Percentiles rank a stretch among this genome's conserved stretches.
Conservation (phyloP, 495 filamentous ascomycete genomes). For the Hypoxylon perforatum region DNA sequence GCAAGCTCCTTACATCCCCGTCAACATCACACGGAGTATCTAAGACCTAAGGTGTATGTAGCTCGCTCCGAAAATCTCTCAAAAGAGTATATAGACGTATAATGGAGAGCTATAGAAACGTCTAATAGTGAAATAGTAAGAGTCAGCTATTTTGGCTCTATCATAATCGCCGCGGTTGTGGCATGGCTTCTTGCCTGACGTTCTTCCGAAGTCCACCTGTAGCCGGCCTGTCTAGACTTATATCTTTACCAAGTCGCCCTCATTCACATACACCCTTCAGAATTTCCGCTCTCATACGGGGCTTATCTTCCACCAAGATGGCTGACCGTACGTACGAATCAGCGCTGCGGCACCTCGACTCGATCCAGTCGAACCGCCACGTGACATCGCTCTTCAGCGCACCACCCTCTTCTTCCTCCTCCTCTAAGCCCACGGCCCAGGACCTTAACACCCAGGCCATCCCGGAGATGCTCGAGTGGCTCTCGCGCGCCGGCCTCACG, state of each 20-base stretch:
- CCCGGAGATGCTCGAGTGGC: constrained; percentile 88
- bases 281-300: not conserved
- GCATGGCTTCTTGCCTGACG: constrained; percentile 11
- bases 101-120: no score
- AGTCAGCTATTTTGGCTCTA: not conserved
- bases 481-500: constrained; percentile 76
- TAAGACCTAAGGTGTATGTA: not conserved
- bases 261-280: not conserved
- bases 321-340: constrained; percentile 47
- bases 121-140: no score
- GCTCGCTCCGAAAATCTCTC: no score
- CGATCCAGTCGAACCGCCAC: constrained; percentile 79
- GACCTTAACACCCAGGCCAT: constrained; percentile 80
- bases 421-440: constrained; percentile 6
- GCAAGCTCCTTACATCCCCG: no score
- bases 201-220: not conserved
- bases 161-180: not conserved
- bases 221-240: not conserved
- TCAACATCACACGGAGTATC: not conserved
- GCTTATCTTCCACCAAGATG: constrained; percentile 32
- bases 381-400: constrained; percentile 54
- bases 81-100: no score
- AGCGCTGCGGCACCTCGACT: constrained; percentile 67
- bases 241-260: not conserved
- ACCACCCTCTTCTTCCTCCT: constrained; percentile 8